Base-by-base conservation (phyloP, 2,329 filamentous ascomycete genomes). In the Didymellaceae sp. region DNA sequence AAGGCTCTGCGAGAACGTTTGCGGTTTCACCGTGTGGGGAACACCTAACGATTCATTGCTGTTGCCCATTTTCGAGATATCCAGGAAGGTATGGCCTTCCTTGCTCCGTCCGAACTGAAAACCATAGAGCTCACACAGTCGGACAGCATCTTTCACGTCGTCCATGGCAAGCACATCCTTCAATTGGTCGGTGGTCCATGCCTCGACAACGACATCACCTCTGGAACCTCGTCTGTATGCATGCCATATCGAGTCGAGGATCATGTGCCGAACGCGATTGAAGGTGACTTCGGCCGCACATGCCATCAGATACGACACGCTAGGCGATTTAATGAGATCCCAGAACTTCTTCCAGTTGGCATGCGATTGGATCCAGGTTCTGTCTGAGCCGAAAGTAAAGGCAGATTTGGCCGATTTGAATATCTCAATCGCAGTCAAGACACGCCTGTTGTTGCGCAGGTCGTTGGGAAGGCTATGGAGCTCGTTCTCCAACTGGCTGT, bases 241-340 rank as follows among this genome's bases (percentile, higher is more conserved):
- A 52, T 77, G 78, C 77, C 78, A 82, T 31, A 85, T 78, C 2
- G 77, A 75, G 30, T 81, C 78, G 35, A 87, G 75, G 5, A 81
- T 78, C 18, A 77, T 79, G 41, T 81, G 77, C 9, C 85, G 81
- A 33, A 87, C 73, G 20, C 81, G 72, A 45, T 81, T 82, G 70
- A 87, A 87, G 54, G 82, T 82, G 9, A 85, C 80, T 59, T 87
- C 85, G 1, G 83, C 82, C 18, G 85, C 82, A 67, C 85, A 87
- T 6, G 80, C 84, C 80, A 85, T 83, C 6, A 86, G 71, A 60
- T 86, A 87, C 0, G 84, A 82, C 1, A 84, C 78, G 24, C 76
- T 73, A 3, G 75, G 74, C 1, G 83, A 86, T 45, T 76, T 74
- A 32, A 87, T 68, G 14, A 84, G 61, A 8, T 73, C 75, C 77